Conservation (phyloP, 179 eudicot species). For the Gypsophila paniculata region DNA sequence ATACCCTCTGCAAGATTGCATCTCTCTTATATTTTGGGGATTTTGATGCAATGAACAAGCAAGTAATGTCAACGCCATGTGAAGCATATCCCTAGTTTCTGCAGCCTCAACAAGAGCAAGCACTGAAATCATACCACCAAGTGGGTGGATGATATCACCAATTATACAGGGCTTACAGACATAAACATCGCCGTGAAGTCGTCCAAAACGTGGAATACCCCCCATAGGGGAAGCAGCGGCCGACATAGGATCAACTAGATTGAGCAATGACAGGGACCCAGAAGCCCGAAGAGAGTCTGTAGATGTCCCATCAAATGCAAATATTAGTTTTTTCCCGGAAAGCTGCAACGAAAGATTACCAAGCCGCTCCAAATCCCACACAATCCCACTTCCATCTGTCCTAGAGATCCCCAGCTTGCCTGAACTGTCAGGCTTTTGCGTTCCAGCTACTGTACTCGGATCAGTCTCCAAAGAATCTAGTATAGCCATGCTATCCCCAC, state of each 20-base stretch:
- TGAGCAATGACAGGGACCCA: slow-evolving; percentile 88
- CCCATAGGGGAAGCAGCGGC: slow-evolving; percentile 99
- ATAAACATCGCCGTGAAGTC: slow-evolving; percentile 88
- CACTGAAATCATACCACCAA: slow-evolving; percentile 92
- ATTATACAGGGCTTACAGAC: slow-evolving; percentile 87
- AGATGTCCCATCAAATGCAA: slow-evolving; percentile 98
- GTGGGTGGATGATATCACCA: slow-evolving; percentile 87
- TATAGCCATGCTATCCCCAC: slow-evolving; percentile 97
- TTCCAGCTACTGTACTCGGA: slow-evolving; percentile 46
- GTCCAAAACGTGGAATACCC: slow-evolving; percentile 98
- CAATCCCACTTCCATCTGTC: slow-evolving; percentile 89
- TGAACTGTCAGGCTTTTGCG: slow-evolving; percentile 69
- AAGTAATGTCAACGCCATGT: slow-evolving; percentile 88
- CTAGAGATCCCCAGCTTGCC: slow-evolving; percentile 59
- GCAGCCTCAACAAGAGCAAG: slow-evolving; percentile 99
- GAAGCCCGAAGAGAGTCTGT: slow-evolving; percentile 70
- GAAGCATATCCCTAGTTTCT: slow-evolving; percentile 95
- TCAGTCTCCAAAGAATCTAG: slow-evolving; percentile 94
- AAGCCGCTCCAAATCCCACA: slow-evolving; percentile 95
- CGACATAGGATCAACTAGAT: slow-evolving; percentile 94
- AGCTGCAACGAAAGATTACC: slow-evolving; percentile 91
- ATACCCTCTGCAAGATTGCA: slow-evolving; percentile 93
- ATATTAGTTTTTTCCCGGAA: slow-evolving; percentile 88
- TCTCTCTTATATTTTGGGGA: slow-evolving; percentile 90
- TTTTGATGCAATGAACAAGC: slow-evolving; percentile 97